These are phyloP conservation scores for Lentinula guzmanii DNA, from an alignment of 768 basidiomycete genomes.

Conservation along the genomic window DNA sequence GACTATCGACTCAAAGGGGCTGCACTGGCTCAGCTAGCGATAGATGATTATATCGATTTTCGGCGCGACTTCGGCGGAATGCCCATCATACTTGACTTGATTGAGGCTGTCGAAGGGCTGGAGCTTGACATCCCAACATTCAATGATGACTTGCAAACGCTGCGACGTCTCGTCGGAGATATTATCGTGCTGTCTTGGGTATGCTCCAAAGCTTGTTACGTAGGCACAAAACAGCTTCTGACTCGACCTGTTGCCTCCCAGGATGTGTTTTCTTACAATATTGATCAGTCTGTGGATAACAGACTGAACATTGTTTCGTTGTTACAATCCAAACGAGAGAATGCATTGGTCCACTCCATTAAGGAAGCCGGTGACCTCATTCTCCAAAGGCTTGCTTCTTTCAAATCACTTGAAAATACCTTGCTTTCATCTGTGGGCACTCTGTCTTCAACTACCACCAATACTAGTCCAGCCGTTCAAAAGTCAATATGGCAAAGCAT, in stretches of 20 bases:
- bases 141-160: conserved; percentile 19
- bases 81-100: conserved; percentile 42
- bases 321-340: conserved; percentile 34
- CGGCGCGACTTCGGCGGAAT: conserved; percentile 45
- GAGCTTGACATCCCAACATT: conserved; percentile 23
- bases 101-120: conserved; percentile 47
- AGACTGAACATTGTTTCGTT: conserved; percentile 43
- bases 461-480: not conserved
- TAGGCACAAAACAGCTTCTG: conserved; percentile 3
- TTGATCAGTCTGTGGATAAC: conserved; percentile 29
- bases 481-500: not conserved
- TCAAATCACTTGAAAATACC: not conserved
- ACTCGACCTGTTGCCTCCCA: conserved; percentile 17
- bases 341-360: conserved; percentile 44
- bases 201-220: conserved; percentile 9
- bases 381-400: not conserved
- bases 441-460: not conserved
- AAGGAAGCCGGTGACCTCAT: not conserved
- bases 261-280: conserved; percentile 58
- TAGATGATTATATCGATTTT: conserved; percentile 42
- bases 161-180: conserved; percentile 38
- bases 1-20: conserved; percentile 17
- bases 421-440: not conserved
- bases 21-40: conserved; percentile 33
- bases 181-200: conserved; percentile 53